Conservation (phyloP, 2,329 filamentous ascomycete species). For the Chrysosporium queenslandicum region DNA sequence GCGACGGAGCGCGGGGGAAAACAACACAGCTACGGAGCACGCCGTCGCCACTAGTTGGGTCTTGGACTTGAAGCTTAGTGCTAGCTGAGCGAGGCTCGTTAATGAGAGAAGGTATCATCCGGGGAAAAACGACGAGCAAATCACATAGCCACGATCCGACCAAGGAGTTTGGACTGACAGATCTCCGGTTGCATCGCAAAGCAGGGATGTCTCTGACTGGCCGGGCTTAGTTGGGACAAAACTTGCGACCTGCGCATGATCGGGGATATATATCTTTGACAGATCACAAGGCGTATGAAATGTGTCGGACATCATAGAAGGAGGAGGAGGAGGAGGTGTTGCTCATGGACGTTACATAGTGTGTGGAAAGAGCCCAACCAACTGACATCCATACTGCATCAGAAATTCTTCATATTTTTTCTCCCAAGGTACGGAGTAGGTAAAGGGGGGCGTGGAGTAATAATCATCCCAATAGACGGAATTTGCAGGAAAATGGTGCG, state of each 20-base stretch:
- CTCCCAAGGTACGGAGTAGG: too few species aligned
- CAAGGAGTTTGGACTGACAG: not conserved
- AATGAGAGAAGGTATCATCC: not conserved
- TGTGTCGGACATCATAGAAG: too few species aligned
- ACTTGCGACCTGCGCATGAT: not conserved
- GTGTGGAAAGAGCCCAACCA: not conserved
- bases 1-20: not conserved
- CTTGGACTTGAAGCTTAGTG: too few species aligned
- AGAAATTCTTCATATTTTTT: not conserved
- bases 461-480: too few species aligned
- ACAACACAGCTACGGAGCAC: too few species aligned
- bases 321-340: too few species aligned
- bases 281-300: not conserved
- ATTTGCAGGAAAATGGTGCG: too few species aligned
- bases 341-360: too few species aligned
- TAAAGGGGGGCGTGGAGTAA: too few species aligned
- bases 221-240: too few species aligned
- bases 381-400: not conserved
- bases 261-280: not conserved
- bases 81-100: too few species aligned
- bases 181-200: not conserved
- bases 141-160: not conserved
- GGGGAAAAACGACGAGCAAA: not conserved
- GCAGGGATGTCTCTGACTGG: not conserved
- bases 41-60: too few species aligned